Base-by-base conservation (phyloP, 106 monocot genomes). In the Dendrobium huoshanense region DNA sequence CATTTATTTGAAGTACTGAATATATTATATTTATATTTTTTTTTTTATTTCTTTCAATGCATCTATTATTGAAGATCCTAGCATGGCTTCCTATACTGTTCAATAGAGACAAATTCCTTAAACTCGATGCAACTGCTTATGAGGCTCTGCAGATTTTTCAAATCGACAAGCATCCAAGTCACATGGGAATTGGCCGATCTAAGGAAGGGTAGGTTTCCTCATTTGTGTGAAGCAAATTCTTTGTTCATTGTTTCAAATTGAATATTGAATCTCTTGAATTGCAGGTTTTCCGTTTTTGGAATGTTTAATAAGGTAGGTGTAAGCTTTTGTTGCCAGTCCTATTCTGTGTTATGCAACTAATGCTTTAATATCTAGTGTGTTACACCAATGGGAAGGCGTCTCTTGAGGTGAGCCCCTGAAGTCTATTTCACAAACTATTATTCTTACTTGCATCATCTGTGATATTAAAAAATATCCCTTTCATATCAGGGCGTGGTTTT, bases 141-240 rank as follows among this genome's bases (percentile, higher is more conserved):
- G 95, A 99, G 80, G 95, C 98, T 42, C 81, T 99, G 44, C 95
- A 99, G 83, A 95, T 99, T 83, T 99, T 99, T 85, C 95, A 95
- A 80, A 83, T 88, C 79, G 98, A 99, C 78, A 99, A 95, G 86
- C 98, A 99, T 79, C 95, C 98, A 78, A 99, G 98, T 85, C 91
- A 95, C 77, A 99, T 99, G 98, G 98, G 98, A 81, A 99, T 99
- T 80, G 98, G 98, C n/a, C 89, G 91, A 80, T 81, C 98, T 61
- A 99, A 99, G 85, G 98, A 99, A 91, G 98, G 98, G 97, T 98
- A 89, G 75, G 65, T 64, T 41, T 81, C 41, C 80, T 47, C 77
- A 17, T 19, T 47, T 42, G 54, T 55, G 45, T 74, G 25, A 4
- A 19, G 19, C 56, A 22, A 22, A 22, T 20, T 55, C 49, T 31